Conservation (phyloP, 345 rosid species). For the Citrus inodora region DNA sequence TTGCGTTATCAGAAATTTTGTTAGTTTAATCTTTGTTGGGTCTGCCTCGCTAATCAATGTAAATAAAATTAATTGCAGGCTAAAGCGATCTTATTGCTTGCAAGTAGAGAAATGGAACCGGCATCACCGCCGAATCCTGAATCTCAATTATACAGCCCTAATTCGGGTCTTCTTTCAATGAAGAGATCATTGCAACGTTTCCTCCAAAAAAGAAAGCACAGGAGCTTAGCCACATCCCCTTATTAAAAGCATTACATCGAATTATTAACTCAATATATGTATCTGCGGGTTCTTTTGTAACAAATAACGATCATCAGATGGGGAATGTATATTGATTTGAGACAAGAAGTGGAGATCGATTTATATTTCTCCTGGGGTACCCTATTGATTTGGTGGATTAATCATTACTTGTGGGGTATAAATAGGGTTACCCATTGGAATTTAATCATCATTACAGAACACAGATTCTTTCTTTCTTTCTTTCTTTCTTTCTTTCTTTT, state of each 20-base stretch:
- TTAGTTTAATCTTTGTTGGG: too few relatives aligned
- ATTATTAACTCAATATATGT: too few relatives aligned
- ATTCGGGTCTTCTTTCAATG: slow-evolving; percentile 25
- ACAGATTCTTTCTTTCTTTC: too few relatives aligned
- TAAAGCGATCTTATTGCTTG: slow-evolving; percentile 24
- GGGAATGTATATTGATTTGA: not conserved
- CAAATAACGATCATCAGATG: not conserved
- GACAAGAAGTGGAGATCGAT: not conserved
- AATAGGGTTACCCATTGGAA: too few relatives aligned
- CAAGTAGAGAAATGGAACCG: slow-evolving; percentile 22
- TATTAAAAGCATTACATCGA: not conserved
- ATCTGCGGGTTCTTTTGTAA: not conserved
- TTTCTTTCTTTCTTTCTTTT: too few relatives aligned
- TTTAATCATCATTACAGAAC: too few relatives aligned
- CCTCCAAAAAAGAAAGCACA: slow-evolving; percentile 32
- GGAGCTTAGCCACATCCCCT: slow-evolving; percentile 20
- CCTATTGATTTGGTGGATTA: too few relatives aligned
- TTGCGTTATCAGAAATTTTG: too few relatives aligned
- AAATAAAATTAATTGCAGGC: slow-evolving; percentile 16
- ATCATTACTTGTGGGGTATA: too few relatives aligned
- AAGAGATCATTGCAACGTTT: slow-evolving; percentile 38
- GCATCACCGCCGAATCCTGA: not conserved
- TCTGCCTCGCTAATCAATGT: too few relatives aligned
- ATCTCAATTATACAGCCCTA: slow-evolving; percentile 13
- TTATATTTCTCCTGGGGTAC: too few relatives aligned